These are phyloP conservation scores for Tetratostichococcus sp. DNA, from an alignment of 139 green algal species.

Conservation along the genomic window DNA sequence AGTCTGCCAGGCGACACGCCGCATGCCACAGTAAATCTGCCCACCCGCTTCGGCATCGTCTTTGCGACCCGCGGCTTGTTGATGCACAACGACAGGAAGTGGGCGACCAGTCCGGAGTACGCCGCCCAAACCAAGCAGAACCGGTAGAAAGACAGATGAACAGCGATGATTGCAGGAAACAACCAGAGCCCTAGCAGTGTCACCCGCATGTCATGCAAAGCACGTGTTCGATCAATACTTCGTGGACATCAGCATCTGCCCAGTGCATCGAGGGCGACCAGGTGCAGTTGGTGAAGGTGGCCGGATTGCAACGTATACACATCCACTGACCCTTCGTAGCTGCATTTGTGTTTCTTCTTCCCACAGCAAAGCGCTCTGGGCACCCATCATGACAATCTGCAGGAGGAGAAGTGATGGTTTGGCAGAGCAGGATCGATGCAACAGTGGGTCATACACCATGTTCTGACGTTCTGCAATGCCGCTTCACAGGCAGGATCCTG, in stretches of 20 bases:
- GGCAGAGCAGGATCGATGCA: not conserved
- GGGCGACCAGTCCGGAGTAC: constrained; percentile 57
- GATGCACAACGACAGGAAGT: constrained; percentile 59
- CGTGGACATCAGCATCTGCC: no score
- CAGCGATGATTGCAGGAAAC: constrained; percentile 63
- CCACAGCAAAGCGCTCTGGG: constrained; percentile 63
- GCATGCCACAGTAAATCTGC: not conserved
- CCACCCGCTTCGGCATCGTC: constrained; percentile 53
- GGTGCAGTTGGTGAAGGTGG: no score
- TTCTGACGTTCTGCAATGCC: constrained; percentile 1
- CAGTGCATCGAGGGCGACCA: no score
- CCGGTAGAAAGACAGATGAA: constrained; percentile 68
- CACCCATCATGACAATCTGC: constrained; percentile 37
- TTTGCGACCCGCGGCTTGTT: constrained; percentile 41
- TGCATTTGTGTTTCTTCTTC: constrained; percentile 67
- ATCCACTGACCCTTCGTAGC: constrained; percentile 66
- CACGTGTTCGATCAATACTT: no score
- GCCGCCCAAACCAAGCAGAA: constrained; percentile 53
- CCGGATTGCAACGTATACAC: no score
- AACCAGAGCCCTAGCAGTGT: constrained; percentile 83
- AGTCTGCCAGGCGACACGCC: no score
- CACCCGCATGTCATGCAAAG: constrained; percentile 32
- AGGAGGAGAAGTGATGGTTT: not conserved
- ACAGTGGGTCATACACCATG: constrained; percentile 8
- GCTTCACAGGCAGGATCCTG: no score